Base-by-base conservation (phyloP, 352 stramenopile genomes). In the Globisporangium echinulatum region DNA sequence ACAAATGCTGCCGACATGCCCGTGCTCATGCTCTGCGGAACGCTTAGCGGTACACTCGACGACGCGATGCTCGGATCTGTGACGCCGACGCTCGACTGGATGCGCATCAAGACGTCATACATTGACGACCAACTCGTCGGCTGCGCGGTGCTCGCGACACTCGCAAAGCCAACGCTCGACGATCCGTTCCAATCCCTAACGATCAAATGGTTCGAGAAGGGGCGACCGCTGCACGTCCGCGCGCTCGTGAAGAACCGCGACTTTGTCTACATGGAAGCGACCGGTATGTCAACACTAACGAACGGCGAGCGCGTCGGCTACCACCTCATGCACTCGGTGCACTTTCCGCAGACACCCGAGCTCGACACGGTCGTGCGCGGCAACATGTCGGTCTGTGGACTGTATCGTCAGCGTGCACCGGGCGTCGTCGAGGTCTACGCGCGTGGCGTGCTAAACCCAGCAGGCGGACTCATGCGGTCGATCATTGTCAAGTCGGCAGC, bases 121-220 rank as follows among this genome's bases (percentile, higher is more conserved):
- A 67, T 81, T 9, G 64, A 78, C 1, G 54, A 61, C 33, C 38
- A 42, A 44, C 54, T 59, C 25, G 53, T 64, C 25, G 61, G 49
- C 46, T 38, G 47, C 15, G 54, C 52, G 3, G 50, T 63, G 49
- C 49, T 52, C 49, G 61, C 56, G 47, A 65, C 53, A 33, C 19
- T 65, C 53, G 51, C 56, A 13, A 53, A 55, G 54, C 59, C 59
- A 17, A 51, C 53, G 5, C 38, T 61, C 44, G 49, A 25, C 36
- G 49, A 57, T 7, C 54, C 54, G 15, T 60, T 65, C 36, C 42
- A 39, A 1, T 38, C 48, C 0, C 47, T 65, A 13, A 61, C 59
- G 13, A 55, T 90, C 49, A 85, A 85, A 47, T 88, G 80, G 80
- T 68, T 59, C 50, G 73, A 85, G 40, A 88, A 88, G 49, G 70